Evolutionary conservation across 2,329 filamentous ascomycete genomes (phyloP).

Genomic region (Fusarium liriodendri): DNA sequence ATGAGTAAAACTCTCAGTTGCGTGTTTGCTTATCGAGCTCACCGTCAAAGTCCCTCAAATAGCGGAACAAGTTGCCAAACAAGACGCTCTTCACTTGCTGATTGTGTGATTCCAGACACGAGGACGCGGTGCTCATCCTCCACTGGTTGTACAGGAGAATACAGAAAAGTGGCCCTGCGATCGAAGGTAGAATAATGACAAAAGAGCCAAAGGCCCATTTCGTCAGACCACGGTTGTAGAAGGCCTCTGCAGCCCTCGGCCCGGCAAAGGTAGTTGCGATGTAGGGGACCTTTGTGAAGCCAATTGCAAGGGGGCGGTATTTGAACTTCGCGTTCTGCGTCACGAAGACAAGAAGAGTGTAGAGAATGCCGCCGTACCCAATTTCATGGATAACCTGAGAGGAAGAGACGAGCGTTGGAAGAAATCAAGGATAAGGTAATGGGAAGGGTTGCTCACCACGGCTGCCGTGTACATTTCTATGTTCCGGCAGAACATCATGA

Average conservation of each 20-base stretch:
- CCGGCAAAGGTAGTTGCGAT: not conserved
- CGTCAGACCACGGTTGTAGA: not conserved
- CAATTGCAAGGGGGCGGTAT: not conserved
- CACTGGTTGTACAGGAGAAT: not conserved
- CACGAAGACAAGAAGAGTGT: not conserved
- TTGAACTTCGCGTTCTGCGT: not conserved
- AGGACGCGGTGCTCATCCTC: not conserved
- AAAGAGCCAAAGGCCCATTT: not conserved
- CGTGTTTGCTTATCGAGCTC: not conserved
- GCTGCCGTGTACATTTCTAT: not conserved
- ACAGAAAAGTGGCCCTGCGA: not conserved
- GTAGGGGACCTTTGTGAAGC: not conserved
- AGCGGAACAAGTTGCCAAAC: not conserved
- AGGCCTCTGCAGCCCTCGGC: not conserved
- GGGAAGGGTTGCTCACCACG: not conserved
- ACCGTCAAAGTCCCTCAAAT: not conserved
- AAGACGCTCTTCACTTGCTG: not conserved
- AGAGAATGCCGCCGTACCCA: not conserved
- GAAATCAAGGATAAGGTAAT: not conserved
- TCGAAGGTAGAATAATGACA: not conserved
- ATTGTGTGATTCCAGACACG: not conserved
- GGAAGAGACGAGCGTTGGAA: not conserved
- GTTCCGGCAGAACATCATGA: not conserved
- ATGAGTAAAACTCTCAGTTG: not conserved
- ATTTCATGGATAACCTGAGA: not conserved